These are phyloP conservation scores for Ephemerocybe angulata DNA, from an alignment of 768 basidiomycete genomes.

Conservation along the genomic window DNA sequence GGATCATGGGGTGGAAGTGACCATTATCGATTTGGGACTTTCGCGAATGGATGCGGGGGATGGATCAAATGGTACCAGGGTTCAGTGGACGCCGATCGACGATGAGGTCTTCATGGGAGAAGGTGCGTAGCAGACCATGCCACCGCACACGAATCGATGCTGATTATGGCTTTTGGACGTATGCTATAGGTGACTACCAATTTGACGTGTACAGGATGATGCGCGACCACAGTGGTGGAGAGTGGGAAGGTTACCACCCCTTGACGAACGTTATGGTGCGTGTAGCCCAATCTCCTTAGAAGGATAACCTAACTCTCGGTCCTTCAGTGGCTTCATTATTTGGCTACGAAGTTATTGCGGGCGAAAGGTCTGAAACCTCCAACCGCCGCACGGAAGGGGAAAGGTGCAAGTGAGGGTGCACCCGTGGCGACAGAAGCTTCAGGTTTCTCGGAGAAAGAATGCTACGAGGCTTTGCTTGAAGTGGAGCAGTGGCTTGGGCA, in stretches of 20 bases:
- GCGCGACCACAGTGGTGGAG: slow-evolving; percentile 51
- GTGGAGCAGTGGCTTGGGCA: slow-evolving; percentile 56
- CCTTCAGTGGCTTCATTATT: slow-evolving; percentile 91
- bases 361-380: slow-evolving; percentile 66
- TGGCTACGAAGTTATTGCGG: slow-evolving; percentile 66
- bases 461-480: slow-evolving; percentile 66
- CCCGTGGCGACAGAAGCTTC: slow-evolving; percentile 15
- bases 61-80: slow-evolving; percentile 38
- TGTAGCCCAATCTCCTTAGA: not conserved
- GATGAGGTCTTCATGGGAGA: slow-evolving; percentile 89
- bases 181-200: slow-evolving; percentile 90
- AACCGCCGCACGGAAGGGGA: slow-evolving; percentile 36
- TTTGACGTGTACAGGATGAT: slow-evolving; percentile 94
- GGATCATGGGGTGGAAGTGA: slow-evolving; percentile 66
- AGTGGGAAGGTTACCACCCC: slow-evolving; percentile 78
- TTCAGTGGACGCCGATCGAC: slow-evolving; percentile 81
- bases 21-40: slow-evolving; percentile 92
- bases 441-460: slow-evolving; percentile 61
- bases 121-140: slow-evolving; percentile 48
- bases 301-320: not conserved
- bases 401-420: slow-evolving; percentile 19
- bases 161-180: not conserved
- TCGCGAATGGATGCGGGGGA: slow-evolving; percentile 73
- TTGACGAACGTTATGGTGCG: slow-evolving; percentile 88
- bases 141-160: not conserved